These are phyloP conservation scores for Geotrichum phurueaensis DNA, from an alignment of 1,139 yeast species.

Conservation along the genomic window DNA sequence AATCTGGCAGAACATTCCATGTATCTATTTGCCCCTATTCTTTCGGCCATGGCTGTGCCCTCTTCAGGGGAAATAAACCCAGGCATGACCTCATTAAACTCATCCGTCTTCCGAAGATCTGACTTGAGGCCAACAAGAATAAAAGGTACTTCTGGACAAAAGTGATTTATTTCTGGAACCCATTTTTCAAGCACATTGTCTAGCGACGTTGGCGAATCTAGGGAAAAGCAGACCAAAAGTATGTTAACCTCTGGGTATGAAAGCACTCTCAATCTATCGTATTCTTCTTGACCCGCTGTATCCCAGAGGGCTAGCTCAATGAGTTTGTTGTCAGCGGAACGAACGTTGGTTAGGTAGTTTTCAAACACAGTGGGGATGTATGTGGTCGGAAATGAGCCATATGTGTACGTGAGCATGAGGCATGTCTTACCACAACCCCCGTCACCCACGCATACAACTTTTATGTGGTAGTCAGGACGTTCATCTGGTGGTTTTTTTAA, in stretches of 20 bases:
- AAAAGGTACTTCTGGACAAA: conserved; percentile 74
- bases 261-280: conserved; percentile 75
- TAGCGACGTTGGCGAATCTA: conserved; percentile 58
- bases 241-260: conserved; percentile 79
- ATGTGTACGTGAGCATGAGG: conserved; percentile 70
- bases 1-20: conserved; percentile 73
- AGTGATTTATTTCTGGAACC: conserved; percentile 81
- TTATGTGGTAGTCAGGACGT: conserved; percentile 26
- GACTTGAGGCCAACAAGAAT: conserved; percentile 74
- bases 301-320: conserved; percentile 82
- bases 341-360: conserved; percentile 65
- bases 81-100: conserved; percentile 1
- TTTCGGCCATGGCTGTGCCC: conserved; percentile 46
- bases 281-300: conserved; percentile 93
- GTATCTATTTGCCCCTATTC: conserved; percentile 69
- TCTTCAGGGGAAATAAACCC: conserved; percentile 33
- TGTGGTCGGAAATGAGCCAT: conserved; percentile 64
- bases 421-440: conserved; percentile 96
- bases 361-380: conserved; percentile 92
- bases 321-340: conserved; percentile 49
- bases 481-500: not conserved
- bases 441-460: conserved; percentile 79
- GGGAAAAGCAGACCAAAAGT: conserved; percentile 67
- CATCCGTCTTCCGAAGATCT: conserved; percentile 45
- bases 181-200: conserved; percentile 74